Evolutionary conservation across 805 yeast genomes (phyloP).

Genomic region (Monosporozyma aquatica): DNA sequence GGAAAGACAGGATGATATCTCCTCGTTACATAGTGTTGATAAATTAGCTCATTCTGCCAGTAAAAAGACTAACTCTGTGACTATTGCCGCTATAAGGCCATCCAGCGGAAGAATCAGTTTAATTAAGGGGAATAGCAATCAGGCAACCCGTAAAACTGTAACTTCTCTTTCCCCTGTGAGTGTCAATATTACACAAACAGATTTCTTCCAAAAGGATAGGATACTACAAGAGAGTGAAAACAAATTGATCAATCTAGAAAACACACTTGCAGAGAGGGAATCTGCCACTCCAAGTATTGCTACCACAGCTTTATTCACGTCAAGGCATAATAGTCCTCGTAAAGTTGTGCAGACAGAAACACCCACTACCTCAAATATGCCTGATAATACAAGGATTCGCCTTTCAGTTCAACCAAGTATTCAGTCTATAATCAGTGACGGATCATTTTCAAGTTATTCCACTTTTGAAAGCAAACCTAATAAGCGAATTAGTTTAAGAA

Average conservation of each 20-base stretch:
- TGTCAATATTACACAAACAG: constrained; percentile 1
- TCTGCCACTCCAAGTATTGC: constrained; percentile 17
- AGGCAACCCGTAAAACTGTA: not conserved
- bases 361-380: not conserved
- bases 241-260: constrained; percentile 14
- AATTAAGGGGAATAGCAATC: constrained; percentile 10
- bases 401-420: constrained; percentile 26
- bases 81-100: constrained; percentile 16
- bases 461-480: constrained; percentile 6
- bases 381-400: constrained; percentile 4
- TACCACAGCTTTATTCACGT: constrained; percentile 18
- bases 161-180: not conserved
- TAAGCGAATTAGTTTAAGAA: constrained; percentile 8
- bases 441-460: constrained; percentile 13
- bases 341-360: constrained; percentile 3
- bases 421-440: constrained; percentile 20
- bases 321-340: constrained; percentile 18
- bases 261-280: constrained; percentile 4
- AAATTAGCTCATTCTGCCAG: not conserved
- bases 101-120: constrained; percentile 30
- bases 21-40: not conserved
- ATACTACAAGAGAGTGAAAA: constrained; percentile 15
- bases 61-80: constrained; percentile 9
- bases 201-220: constrained; percentile 17
- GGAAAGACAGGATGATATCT: not conserved